Conservation (phyloP, 202 grass and related monocot genomes). For the Brachypodium distachyon region DNA sequence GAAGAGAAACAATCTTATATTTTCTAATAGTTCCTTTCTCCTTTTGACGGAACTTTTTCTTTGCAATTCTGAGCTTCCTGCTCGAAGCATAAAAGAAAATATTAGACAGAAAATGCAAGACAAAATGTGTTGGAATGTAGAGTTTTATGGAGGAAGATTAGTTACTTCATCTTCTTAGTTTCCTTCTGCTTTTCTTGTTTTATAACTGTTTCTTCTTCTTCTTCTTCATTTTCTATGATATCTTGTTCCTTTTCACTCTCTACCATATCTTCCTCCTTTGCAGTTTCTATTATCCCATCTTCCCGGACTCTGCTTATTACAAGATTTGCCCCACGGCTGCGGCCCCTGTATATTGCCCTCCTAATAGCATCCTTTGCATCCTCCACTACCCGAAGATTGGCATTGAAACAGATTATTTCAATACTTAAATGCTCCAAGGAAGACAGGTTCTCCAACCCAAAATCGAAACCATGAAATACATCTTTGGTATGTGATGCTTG, state of each 20-base stretch:
- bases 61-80: too few species aligned
- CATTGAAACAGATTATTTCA: conserved; percentile 3
- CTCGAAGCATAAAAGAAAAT: not conserved
- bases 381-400: not conserved
- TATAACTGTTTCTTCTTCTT: too few species aligned
- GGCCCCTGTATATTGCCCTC: not conserved
- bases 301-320: too few species aligned
- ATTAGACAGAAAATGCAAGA: not conserved
- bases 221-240: too few species aligned
- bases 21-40: too few species aligned
- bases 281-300: too few species aligned
- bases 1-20: not conserved
- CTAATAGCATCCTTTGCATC: not conserved
- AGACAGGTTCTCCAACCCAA: not conserved
- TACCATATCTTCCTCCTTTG: too few species aligned
- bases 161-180: not conserved
- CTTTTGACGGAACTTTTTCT: too few species aligned
- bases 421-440: not conserved
- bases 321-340: not conserved
- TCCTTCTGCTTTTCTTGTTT: not conserved
- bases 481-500: not conserved
- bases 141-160: not conserved
- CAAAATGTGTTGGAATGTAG: not conserved
- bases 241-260: too few species aligned
- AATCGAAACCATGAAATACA: not conserved